Percentiles rank a stretch among this genome's conserved stretches.
Conservation (phyloP, 1,284 basidiomycete species). For the Somion occarium region DNA sequence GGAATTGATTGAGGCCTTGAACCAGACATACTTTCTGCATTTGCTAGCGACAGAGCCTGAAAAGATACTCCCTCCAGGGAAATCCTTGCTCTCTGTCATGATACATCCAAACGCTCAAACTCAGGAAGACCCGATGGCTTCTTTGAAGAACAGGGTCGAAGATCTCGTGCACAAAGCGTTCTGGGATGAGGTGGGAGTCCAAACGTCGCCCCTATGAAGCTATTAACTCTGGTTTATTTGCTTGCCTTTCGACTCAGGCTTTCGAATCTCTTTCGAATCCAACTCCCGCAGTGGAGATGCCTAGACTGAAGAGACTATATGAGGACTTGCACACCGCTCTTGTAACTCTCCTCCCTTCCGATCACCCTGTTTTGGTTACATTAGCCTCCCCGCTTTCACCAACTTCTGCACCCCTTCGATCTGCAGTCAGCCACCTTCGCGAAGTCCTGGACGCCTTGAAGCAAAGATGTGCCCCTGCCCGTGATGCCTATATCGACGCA, state of each 20-base stretch:
- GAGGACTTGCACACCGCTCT: constrained; percentile 47
- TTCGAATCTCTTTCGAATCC: constrained; percentile 38
- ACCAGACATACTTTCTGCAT: constrained; percentile 60
- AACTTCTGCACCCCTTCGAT: constrained; percentile 59
- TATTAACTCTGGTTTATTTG: constrained; percentile 4
- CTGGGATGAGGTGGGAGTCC: constrained; percentile 58
- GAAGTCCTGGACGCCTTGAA: constrained; percentile 46
- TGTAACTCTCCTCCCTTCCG: constrained; percentile 46
- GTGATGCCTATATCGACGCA: constrained; percentile 48
- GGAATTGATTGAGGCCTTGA: constrained; percentile 49
- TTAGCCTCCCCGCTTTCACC: constrained; percentile 57
- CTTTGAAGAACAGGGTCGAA: constrained; percentile 46
- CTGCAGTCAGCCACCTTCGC: constrained; percentile 44
- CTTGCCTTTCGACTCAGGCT: constrained; percentile 28
- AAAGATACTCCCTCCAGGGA: constrained; percentile 59
- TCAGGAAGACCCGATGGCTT: constrained; percentile 19
- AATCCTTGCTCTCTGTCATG: constrained; percentile 62
- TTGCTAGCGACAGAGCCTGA: constrained; percentile 54
- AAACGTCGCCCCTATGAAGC: constrained; percentile 5
- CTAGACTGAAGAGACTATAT: constrained; percentile 50
- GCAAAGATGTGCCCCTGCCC: constrained; percentile 59
- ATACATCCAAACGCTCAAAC: constrained; percentile 32
- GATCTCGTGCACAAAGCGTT: constrained; percentile 57
- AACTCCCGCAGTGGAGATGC: constrained; percentile 39
- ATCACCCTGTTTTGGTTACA: constrained; percentile 41